Evolutionary conservation across 768 basidiomycete genomes (phyloP).

Genomic region (Lactifluus piperatus): DNA sequence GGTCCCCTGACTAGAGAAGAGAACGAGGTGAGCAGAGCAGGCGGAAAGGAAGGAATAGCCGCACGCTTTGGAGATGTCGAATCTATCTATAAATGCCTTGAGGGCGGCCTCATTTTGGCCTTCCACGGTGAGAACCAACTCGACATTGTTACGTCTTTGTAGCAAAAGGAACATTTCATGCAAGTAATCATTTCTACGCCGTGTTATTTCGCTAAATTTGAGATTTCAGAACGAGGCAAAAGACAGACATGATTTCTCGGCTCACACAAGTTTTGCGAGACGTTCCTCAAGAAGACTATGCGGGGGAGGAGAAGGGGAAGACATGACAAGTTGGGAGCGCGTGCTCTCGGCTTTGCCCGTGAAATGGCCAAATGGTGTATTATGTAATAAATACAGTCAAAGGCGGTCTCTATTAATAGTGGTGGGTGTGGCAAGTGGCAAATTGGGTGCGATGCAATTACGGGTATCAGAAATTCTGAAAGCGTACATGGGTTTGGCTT

Average conservation of each 20-base stretch:
- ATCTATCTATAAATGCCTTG: slow-evolving; percentile 45
- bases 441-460: neutral
- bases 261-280: slow-evolving; percentile 19
- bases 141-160: slow-evolving; percentile 40
- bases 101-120: slow-evolving; percentile 34
- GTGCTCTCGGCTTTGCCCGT: neutral
- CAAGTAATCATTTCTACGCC: slow-evolving; percentile 62
- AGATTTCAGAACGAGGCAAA: neutral
- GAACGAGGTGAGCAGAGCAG: slow-evolving; percentile 1
- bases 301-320: neutral
- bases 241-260: neutral
- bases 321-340: slow-evolving; percentile 7
- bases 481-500: slow-evolving; percentile 14
- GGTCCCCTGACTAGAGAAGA: slow-evolving; percentile 27
- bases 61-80: slow-evolving; percentile 47
- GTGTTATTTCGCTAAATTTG: slow-evolving; percentile 44
- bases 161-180: slow-evolving; percentile 65
- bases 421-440: neutral
- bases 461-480: slow-evolving; percentile 14
- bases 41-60: slow-evolving; percentile 16
- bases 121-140: slow-evolving; percentile 33
- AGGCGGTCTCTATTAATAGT: too few relatives aligned
- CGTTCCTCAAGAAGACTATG: slow-evolving; percentile 7
- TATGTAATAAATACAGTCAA: slow-evolving; percentile 1
- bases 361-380: neutral